Evolutionary conservation across 345 rosid genomes (phyloP), one percentile per base, ranked within the genome.

Genomic region (Conringia planisiliqua): DNA sequence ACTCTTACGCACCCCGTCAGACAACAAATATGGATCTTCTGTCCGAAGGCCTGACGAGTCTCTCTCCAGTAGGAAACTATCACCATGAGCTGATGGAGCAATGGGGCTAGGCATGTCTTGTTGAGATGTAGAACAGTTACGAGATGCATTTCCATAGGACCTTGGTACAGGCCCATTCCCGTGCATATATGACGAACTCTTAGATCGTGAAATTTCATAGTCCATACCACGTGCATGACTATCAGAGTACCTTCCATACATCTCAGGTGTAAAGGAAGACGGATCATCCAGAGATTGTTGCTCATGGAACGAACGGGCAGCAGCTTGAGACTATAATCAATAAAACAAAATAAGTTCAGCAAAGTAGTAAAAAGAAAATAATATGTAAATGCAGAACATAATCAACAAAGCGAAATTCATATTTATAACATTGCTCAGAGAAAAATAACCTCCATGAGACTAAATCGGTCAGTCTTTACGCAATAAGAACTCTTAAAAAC

Each of bases 251-350:
- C 82, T 83, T 46, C 88, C 90, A 79, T 76, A 80, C 30, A 79
- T 32, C 62, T 86, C 86, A 75, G 88, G 82, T 76, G 87, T 83
- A 69, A 62, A 56, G 66, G 60, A 65, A 18, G 94, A 78, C 48
- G 82, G 89, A 18, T 95, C 96, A 60, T 82, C 88, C 51, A 87
- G 73, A 82, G 86, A 81, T 65, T 83, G 93, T 72, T 92, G 84
- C 62, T 87, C 94, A 65, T 86, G 89, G 72, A 81, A 75, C 74
- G 83, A 82, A 79, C 86, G 84, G 40, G 61, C 52, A 70, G 81
- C 78, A 74, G 85, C 87, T 89, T 88, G 86, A 29, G 57, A 77
- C 75, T 79, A 57, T 27, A 72, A 44, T 52, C 27, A 29, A 66
- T 72, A 59, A 66, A 50, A 63, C 22, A 20, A 76, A 52, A 62